Base-by-base conservation (phyloP, 768 basidiomycete genomes). In the Crepidotus variabilis region DNA sequence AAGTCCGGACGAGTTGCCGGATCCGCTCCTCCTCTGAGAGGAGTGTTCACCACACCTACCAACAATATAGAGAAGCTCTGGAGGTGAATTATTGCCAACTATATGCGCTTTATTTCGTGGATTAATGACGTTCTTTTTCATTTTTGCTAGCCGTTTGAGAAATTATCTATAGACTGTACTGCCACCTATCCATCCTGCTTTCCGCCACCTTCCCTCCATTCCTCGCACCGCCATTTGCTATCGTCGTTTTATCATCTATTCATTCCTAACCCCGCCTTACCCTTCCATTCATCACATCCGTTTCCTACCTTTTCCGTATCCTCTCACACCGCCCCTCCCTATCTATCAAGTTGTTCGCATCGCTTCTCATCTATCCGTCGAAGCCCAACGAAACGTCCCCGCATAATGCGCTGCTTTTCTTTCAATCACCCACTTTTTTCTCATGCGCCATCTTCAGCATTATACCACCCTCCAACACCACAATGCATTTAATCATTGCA, bases 1-100 rank as follows among this genome's bases (percentile, higher is more conserved):
- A 14, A 90, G 86, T 64, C 90, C 90, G 52, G 90, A 91, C 58
- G 88, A 88, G 66, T 72, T 92, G 49, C 90, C 90, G 47, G 81
- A 83, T 58, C 88, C 87, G 54, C 73, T 78, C 60, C 85, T 87
- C 66, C 72, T 74, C 51, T 78, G 69, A 78, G 69, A 69, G 28
- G 28, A 58, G 48, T 63, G 47, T 11, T 55, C 47, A 55, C 59
- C 60, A 56, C 59, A 59, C 62, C 47, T 39, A 39, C 60, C 57
- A 65, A 61, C 57, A 65, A 61, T 59, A 59, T 60, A 63, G 61
- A 65, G 65, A 68, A 65, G 67, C 62, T 65, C 60, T 67, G 64
- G 66, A 69, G 65, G 67, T 69, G 24, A 51, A 60, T 57, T 54
- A 48, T 22, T 36, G 51, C 47, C 33, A 21, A 10, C 23, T 52